These are phyloP conservation scores for Colletotrichum musae DNA, from an alignment of 2,329 filamentous ascomycete species.

Conservation along the genomic window DNA sequence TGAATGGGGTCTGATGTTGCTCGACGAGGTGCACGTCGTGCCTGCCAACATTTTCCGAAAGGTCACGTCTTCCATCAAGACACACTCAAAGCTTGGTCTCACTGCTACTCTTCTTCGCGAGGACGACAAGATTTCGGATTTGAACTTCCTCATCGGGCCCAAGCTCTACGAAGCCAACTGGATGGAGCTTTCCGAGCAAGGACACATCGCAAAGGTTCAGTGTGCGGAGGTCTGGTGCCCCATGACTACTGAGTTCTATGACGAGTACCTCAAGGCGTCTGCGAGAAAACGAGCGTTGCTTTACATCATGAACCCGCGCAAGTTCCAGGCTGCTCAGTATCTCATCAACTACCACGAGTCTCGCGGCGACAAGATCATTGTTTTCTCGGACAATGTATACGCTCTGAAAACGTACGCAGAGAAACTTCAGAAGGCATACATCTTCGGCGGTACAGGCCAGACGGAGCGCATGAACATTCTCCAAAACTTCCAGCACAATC, in stretches of 20 bases:
- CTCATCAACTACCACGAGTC: constrained; percentile 98
- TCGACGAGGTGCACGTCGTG: constrained; percentile 98
- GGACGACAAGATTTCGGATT: constrained; percentile 97
- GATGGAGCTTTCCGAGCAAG: constrained; percentile 98
- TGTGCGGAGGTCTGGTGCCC: constrained; percentile 99
- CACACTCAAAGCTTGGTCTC: constrained; percentile 93
- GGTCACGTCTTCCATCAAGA: constrained; percentile 93
- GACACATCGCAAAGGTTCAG: constrained; percentile 96
- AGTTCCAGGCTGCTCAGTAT: constrained; percentile 97
- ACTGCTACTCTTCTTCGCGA: constrained; percentile 95
- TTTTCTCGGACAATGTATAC: constrained; percentile 98
- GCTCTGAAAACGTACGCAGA: constrained; percentile 88
- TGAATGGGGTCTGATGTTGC: constrained; percentile 97
- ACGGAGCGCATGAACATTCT: constrained; percentile 88
- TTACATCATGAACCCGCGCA: constrained; percentile 97
- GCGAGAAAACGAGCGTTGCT: constrained; percentile 67
- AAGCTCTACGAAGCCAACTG: constrained; percentile 99
- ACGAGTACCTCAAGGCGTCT: constrained; percentile 86
- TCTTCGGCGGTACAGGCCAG: constrained; percentile 91
- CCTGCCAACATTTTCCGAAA: constrained; percentile 96
- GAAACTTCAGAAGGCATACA: constrained; percentile 88
- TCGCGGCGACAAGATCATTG: constrained; percentile 96
- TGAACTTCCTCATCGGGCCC: constrained; percentile 97
- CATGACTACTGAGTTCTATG: constrained; percentile 98
- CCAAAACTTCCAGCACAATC: constrained; percentile 95